Conservation (phyloP, 2,329 filamentous ascomycete genomes). For the Fusarium continuum region DNA sequence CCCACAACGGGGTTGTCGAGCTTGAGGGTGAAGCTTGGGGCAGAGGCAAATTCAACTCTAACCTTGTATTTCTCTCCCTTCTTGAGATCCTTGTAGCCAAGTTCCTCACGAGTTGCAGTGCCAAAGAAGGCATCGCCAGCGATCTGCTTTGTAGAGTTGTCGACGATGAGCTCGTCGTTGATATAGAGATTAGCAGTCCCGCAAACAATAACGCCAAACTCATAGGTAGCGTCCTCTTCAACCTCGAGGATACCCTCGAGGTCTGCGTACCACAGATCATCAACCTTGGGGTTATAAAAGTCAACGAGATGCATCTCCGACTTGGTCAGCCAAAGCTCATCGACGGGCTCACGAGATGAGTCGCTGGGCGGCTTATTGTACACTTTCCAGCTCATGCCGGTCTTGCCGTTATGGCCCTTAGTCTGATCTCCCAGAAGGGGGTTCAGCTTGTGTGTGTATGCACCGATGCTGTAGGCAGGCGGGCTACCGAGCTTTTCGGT, state of each 20-base stretch:
- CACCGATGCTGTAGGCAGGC: constrained; percentile 66
- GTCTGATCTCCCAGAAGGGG: constrained; percentile 65
- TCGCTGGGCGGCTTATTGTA: constrained; percentile 67
- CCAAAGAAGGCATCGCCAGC: constrained; percentile 73
- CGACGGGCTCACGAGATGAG: constrained; percentile 59
- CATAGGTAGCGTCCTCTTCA: constrained; percentile 68
- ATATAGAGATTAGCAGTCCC: constrained; percentile 73
- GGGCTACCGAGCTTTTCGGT: constrained; percentile 57
- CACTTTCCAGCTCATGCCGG: constrained; percentile 69
- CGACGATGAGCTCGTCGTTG: constrained; percentile 69
- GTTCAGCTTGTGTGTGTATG: constrained; percentile 71
- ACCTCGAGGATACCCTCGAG: constrained; percentile 69
- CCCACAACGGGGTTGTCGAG: constrained; percentile 62
- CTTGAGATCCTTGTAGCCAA: constrained; percentile 64
- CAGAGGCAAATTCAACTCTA: constrained; percentile 67
- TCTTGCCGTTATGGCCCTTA: constrained; percentile 60
- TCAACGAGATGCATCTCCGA: constrained; percentile 61
- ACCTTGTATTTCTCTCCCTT: constrained; percentile 68
- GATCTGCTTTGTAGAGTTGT: constrained; percentile 71
- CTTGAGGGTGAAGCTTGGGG: constrained; percentile 65
- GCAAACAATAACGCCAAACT: constrained; percentile 72
- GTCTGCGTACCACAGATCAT: constrained; percentile 66
- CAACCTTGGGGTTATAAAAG: constrained; percentile 63
- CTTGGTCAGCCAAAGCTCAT: constrained; percentile 58
- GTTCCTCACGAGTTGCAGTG: constrained; percentile 70